These are phyloP conservation scores for Cryptococcus wingfieldii DNA, from an alignment of 1,284 basidiomycete species.

Conservation along the genomic window DNA sequence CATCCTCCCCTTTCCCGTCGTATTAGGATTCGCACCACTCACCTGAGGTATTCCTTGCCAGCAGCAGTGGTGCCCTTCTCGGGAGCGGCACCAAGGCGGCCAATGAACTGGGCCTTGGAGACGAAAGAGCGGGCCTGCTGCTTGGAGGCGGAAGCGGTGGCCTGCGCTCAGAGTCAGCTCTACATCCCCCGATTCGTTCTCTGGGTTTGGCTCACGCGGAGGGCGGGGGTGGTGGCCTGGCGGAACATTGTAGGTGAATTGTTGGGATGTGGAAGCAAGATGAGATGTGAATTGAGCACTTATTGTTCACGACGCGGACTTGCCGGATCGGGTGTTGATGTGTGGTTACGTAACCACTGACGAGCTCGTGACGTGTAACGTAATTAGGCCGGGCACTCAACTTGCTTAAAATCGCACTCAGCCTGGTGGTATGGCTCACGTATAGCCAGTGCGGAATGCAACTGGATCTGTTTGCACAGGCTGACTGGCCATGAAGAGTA, in stretches of 20 bases:
- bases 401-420: not conserved
- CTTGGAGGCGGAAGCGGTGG: constrained; percentile 4
- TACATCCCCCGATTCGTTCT: not conserved
- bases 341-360: not conserved
- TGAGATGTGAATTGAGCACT: constrained; percentile 1
- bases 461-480: too few species aligned
- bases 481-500: too few species aligned
- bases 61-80: constrained; percentile 22
- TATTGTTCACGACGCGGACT: too few species aligned
- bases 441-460: too few species aligned
- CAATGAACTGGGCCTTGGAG: constrained; percentile 38
- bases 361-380: not conserved
- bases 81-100: constrained; percentile 37
- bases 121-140: constrained; percentile 11
- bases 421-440: too few species aligned
- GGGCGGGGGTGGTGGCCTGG: constrained; percentile 5
- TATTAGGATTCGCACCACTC: not conserved
- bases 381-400: not conserved
- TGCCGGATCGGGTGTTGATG: too few species aligned
- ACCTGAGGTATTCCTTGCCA: constrained; percentile 34
- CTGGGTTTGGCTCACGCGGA: constrained; percentile 9
- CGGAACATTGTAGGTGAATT: constrained; percentile 8
- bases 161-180: not conserved
- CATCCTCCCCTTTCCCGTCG: not conserved
- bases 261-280: not conserved